Evolutionary conservation across 441 rosid species (phyloP), one percentile per base, ranked within the genome.

Genomic region (Pelargonium myrrhifolium): DNA sequence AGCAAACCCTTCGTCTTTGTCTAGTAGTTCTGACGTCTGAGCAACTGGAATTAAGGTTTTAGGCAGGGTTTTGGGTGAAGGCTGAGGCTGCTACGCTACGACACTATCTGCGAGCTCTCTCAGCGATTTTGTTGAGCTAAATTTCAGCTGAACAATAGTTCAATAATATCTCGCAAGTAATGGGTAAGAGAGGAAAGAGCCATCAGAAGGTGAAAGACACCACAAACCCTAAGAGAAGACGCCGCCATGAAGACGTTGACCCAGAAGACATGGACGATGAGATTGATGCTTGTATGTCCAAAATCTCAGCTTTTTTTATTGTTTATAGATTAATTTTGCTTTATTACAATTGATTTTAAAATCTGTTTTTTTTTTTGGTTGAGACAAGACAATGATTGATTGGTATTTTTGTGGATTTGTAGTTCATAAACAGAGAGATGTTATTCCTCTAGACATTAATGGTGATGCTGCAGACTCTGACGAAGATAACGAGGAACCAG

Each of bases 371-470:
- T 9, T 18, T n/a, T n/a, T n/a, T n/a, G 43, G 60, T 37, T 63
- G 60, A 35, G 9, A 17, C 18, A 1, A 9, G 24, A 0, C 31
- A 26, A 28, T 35, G 42, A 37, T 68, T 11, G n/a, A 2, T 59
- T 63, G 35, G 40, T 59, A 66, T 66, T 62, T 6, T 24, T 55
- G 71, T 67, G 18, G 9, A 55, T 62, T 42, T 70, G 76, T 77
- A 90, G 97, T 90, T 85, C 97, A 89, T 74, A 93, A 87, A 72
- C 89, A 87, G 77, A 80, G 95, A 70, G 95, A 89, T 77, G 73
- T 89, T 67, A 86, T 89, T 78, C 91, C 93, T 1, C 78, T 93
- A 60, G 83, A 84, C 75, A 45, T 86, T 35, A 80, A 87, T 67
- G 84, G 68, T 71, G 90, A 82, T 77, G 79, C 68, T 63, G 85